Evolutionary conservation across 2,329 filamentous ascomycete genomes (phyloP), one percentile per base, ranked within the genome.

Genomic region (Bipolaris gigantea): DNA sequence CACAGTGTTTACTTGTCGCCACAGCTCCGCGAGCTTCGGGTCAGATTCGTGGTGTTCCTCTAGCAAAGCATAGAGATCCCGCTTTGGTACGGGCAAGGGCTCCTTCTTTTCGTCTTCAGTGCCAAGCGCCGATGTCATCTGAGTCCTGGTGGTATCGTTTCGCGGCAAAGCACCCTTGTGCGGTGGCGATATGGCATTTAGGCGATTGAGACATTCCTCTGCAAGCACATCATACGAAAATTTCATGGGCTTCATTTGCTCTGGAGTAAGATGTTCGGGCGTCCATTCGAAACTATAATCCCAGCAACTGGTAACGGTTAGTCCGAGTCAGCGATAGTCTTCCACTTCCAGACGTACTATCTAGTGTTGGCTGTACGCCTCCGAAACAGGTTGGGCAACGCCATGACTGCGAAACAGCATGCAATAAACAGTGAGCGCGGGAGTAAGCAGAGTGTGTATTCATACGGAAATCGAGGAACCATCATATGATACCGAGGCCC

Each of bases 271-370:
- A 70, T 93, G 89, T 3, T 85, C 73, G 5, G 81, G 70, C 1
- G 88, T 89, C 80, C 88, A 87, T 62, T 86, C 81, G 68, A 92
- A 92, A 6, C 79, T 81, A 65, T 89, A 83, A 18, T 83, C 87
- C 85, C 86, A 91, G 59, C 72, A 73, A 23, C 79, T 81, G 55
- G 18, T 36, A 27, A n/a, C 34, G 8, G 53, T 64, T 16, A 67
- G 58, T 53, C 33, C 38, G 53, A 38, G 27, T 19, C 21, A 50
- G 47, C 44, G 38, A 39, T 50, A 41, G 47, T 57, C 59, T 57
- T 57, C 52, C 57, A 46, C 48, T 61, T 59, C 35, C 9, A 46
- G 18, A 67, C 74, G 36, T 70, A 79, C 77, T 66, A 64, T 55
- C 67, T 69, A 4, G 78, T 80, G 45, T 79, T 78, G 40, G 74